Evolutionary conservation across 108 stramenopile species (phyloP), one percentile per base, ranked within the genome.

Genomic region (Nannochloropsis oceanica): DNA sequence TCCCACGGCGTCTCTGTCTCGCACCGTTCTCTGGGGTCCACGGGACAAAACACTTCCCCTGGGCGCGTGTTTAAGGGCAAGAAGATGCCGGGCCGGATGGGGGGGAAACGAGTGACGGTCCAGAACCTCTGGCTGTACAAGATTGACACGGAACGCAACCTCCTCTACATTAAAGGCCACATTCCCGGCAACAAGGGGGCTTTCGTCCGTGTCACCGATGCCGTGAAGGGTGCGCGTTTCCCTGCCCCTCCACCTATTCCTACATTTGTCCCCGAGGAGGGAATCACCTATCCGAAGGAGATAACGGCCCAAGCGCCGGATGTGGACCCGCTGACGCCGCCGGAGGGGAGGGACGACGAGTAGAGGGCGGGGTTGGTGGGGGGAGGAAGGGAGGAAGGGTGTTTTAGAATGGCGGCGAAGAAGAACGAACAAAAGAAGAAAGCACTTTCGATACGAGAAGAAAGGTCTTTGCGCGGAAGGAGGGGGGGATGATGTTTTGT

Each of bases 71-170:
- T 95, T 87, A 98, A 98, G 91, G 97, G 95, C 22, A 97, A 97
- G 93, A 99, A 99, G 87, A 98, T 99, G 99, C 92, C 99, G 8
- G 99, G 99, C 12, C 92, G 95, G 12, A 98, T 98, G 97, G 99
- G 99, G 12, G 86, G 85, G 25, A 92, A 94, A 13, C 87, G 92
- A 11, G 93, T 93, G 8, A 98, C 99, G 12, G 92, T 93, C 12
- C 95, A 98, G 85, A 97, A 95, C 83, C 86, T 85, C 80, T 27
- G 27, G 80, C 84, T 85, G 84, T 85, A 46, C 82, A 95, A 95
- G 85, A 91, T 99, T 86, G 98, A 99, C 89, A 88, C 95, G 81
- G 94, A 94, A 25, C 92, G 96, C 8, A 91, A 98, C 85, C 90
- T 99, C 14, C 84, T 99, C 25, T 98, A 93, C 87, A 92, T 99